Conservation (phyloP, 495 filamentous ascomycete species). For the Poronia punctata region DNA sequence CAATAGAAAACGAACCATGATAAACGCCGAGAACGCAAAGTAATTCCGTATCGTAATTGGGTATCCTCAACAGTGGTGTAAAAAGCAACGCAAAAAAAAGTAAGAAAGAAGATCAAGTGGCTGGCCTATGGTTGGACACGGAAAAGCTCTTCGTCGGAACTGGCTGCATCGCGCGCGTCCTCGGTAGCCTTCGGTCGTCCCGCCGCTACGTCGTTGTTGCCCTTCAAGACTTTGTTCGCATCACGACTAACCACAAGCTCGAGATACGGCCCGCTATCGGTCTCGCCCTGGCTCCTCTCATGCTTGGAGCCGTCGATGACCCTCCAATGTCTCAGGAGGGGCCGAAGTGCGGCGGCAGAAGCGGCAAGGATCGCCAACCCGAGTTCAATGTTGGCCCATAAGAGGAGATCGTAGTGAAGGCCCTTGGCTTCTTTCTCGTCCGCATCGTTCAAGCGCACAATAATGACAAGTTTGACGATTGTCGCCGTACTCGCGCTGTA, state of each 20-base stretch:
- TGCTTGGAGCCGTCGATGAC: conserved; percentile 7
- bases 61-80: no score
- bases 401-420: conserved; percentile 20
- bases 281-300: conserved; percentile 7
- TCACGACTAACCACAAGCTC: conserved; percentile 9
- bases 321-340: conserved; percentile 14
- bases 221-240: not conserved
- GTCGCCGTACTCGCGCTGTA: conserved; percentile 24
- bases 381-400: conserved; percentile 26
- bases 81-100: no score
- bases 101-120: no score
- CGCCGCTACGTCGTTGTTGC: not conserved
- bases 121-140: no score
- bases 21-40: no score
- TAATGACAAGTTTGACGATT: conserved; percentile 24
- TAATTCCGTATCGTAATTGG: no score
- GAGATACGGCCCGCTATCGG: conserved; percentile 13
- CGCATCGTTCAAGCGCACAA: conserved; percentile 14
- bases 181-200: not conserved
- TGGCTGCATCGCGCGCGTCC: not conserved
- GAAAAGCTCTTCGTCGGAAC: conserved; percentile 10
- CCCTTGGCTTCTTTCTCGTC: conserved; percentile 12
- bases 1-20: no score
- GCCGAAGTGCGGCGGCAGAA: conserved; percentile 19
- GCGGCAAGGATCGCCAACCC: conserved; percentile 23